Evolutionary conservation across 768 basidiomycete species (phyloP), one percentile per base, ranked within the genome.

Genomic region (Boletus rubropictus): DNA sequence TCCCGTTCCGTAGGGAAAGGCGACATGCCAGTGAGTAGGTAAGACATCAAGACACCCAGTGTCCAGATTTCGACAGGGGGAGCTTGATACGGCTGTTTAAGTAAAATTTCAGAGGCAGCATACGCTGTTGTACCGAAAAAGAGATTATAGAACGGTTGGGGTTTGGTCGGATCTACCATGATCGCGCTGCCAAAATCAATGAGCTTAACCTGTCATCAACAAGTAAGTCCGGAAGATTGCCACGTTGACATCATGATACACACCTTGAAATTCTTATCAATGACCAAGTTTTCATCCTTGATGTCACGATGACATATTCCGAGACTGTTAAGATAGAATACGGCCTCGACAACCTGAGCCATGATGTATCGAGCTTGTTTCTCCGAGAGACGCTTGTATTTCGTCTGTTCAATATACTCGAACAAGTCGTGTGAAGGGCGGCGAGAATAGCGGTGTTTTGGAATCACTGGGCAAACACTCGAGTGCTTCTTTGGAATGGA

Each of bases 11-110:
- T 88, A 39, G 90, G 89, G 64, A 98, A 99, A 2, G 94, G 94
- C 15, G 95, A 87, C 50, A 86, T 75, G 3, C 95, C 95, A 17
- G 91, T 94, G 42, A 99, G 78, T 46, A 99, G 77, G 63, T 92
- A 96, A 38, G 91, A 95, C 56, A 99, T 82, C 46, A 99, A 79
- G 28, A 98, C 89, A 15, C 95, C 95, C 20, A 96, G 79, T 7
- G 88, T 90, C 95, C 95, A 99, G 36, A 98, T 81, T 65, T 99
- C 95, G 21, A 91, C 92, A 32, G 94, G 93, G 0, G 92, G 82
- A 0, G 95, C 93, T 50, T 88, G 89, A 63, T 99, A 97, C 10
- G 81, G 78, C 61, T 82, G 81, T 65, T 92, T 91, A 25, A 79
- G 80, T 37, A 98, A 81, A 53, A 97, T 89, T 65, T 99, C 95